Evolutionary conservation across 345 rosid species (phyloP).

Genomic region (Eucalyptus curtisii): DNA sequence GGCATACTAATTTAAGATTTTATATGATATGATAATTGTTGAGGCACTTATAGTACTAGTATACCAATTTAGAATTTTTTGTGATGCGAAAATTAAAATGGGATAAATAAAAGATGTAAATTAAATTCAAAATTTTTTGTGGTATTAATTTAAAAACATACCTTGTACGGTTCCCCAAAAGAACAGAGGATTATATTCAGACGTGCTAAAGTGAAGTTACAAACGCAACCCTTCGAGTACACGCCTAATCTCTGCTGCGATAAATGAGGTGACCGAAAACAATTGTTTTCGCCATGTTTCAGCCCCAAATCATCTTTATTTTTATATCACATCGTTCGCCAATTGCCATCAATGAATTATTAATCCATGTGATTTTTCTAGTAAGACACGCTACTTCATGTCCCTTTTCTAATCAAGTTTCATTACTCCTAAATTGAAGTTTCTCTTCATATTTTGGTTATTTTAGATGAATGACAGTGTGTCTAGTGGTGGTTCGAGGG

Average conservation of each 20-base stretch:
- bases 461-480: not conserved
- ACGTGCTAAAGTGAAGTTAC: not conserved
- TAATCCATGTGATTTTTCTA: not conserved
- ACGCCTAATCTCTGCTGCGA: not conserved
- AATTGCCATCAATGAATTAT: not conserved
- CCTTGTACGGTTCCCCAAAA: not conserved
- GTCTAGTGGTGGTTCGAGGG: not conserved
- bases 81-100: fast-evolving
- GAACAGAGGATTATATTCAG: not conserved
- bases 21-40: not conserved
- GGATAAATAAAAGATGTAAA: not conserved
- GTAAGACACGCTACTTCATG: not conserved
- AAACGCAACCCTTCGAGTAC: not conserved
- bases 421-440: not conserved
- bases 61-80: not conserved
- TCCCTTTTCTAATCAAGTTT: not conserved
- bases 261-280: not conserved
- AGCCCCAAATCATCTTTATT: not conserved
- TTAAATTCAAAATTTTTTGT: not conserved
- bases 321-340: not conserved
- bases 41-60: not conserved
- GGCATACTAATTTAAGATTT: too few species aligned
- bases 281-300: not conserved
- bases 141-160: not conserved
- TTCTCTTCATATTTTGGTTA: not conserved